Base-by-base conservation (phyloP, 495 filamentous ascomycete species). In the Trichoderma virens region DNA sequence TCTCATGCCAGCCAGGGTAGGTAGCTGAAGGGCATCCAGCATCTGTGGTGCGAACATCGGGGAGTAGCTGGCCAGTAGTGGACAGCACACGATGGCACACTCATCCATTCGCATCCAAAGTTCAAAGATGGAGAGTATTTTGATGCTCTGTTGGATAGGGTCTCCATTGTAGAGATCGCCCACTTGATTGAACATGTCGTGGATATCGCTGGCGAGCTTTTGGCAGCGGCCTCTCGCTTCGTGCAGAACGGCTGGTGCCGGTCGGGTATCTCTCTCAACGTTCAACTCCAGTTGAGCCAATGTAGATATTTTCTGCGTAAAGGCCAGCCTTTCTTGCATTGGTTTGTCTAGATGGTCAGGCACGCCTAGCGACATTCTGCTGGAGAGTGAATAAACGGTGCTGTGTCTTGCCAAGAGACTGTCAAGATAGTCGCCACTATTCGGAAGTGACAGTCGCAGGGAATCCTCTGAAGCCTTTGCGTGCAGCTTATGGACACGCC, bases 11-110 rank as follows among this genome's bases (percentile, higher is more conserved):
- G 65, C 59, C 2, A 71, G 65, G 0, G 62, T 63, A 6, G 78
- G 67, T 0, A 85, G 66, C 6, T 82, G 81, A 18, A 88, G 68
- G 5, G 77, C 72, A 67, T 86, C 76, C 28, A 88, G 69, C 1
- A 82, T 65, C n/a, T 79, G 70, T 0, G 79, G 75, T 0, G 63
- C 61, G 64, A 83, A 80, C 1, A 66, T 67, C 1, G 78, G 81
- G 23, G 70, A 69, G 61, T 77, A 75, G 0, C 75, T 66, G 1
- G 51, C 34, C 2, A 83, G 65, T 2, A 83, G 67, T 0, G 72
- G 72, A 59, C 67, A 82, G 20, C 35, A 32, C 0, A 34, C 18
- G 18, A 74, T 66, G 1, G 77, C 74, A 5, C 25, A 62, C 13
- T 71, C 25, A 62, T 83, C 80, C 54, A 83, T 68, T 0, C 32